phyloP scores from a whole-genome alignment of 2,329 filamentous ascomycete genomes.

The Lecanicillium sp. region DNA sequence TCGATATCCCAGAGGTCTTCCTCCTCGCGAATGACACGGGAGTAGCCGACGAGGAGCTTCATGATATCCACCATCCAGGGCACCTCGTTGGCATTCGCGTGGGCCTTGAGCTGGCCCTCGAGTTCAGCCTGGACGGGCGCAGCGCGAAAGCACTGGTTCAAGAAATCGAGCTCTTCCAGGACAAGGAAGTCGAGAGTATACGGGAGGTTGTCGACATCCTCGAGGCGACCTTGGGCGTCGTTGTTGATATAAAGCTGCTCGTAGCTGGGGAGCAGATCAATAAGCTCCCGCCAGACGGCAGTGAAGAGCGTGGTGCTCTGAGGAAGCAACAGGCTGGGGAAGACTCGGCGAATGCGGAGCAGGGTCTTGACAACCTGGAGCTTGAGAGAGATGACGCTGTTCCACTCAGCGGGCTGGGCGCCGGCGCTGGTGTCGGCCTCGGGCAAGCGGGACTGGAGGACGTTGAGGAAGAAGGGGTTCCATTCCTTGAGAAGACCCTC shows the following conservation, averaged over 20 bases:
- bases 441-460: constrained; percentile 70
- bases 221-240: constrained; percentile 78
- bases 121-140: constrained; percentile 84
- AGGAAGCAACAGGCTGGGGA: constrained; percentile 72
- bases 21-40: constrained; percentile 86
- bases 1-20: constrained; percentile 96
- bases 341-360: constrained; percentile 80
- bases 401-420: constrained; percentile 62
- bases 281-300: constrained; percentile 83
- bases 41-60: constrained; percentile 77
- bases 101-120: constrained; percentile 65
- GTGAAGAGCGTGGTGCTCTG: constrained; percentile 80
- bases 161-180: constrained; percentile 88
- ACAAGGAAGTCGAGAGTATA: constrained; percentile 93
- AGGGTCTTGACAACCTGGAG: constrained; percentile 91
- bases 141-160: constrained; percentile 85
- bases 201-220: constrained; percentile 85
- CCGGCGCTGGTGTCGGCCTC: constrained; percentile 45
- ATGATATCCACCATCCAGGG: constrained; percentile 85
- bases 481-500: constrained; percentile 77
- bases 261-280: constrained; percentile 64
- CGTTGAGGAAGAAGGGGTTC: constrained; percentile 82
- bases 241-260: constrained; percentile 79
- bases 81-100: constrained; percentile 54
- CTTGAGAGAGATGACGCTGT: constrained; percentile 80